Evolutionary conservation across 78 protist species (phyloP), one percentile per base, ranked within the genome.

Genomic region (Tieghemostelium lacteum): DNA sequence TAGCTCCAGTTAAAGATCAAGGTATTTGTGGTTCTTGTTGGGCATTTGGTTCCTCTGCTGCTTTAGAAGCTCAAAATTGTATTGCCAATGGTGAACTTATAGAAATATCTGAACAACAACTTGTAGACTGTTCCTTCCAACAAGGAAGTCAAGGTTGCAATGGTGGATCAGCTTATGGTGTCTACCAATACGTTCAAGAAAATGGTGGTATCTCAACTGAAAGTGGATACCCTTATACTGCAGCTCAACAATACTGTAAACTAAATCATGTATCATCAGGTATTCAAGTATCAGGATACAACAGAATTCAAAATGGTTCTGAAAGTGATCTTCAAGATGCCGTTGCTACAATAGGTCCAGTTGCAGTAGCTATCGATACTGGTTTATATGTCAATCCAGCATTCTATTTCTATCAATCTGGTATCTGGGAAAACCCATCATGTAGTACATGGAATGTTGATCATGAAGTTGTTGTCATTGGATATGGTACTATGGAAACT

Each of bases 281-380:
- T 83, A 78, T 74, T 20, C 34, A 45, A 22, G 3, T 83, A 31
- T 16, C 71, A 0, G 10, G 73, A 20, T 72, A 58, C 85, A n/a
- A 4, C 14, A 54, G 78, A 31, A 87, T 96, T 37, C 54, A 39
- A 34, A 24, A 24, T 71, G 91, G 91, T 83, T 64, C 83, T 66
- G 95, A 92, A 55, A 17, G 28, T 20, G 95, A 76, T 28, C 55
- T 96, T 39, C 22, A 6, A n/a, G 19, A 39, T 4, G 94, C 58
- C 1, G 31, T 42, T 16, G 93, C 78, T n/a, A 40, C 0, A 14
- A 45, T 1, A 10, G 80, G 78, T 50, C 97, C 97, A 75, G 97
- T 95, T 61, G 93, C 98, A 19, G 96, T 96, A 19, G 98, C 97
- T 31, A 96, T 96, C 57, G 97, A 96, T 73, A 97, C 98, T 8